phyloP scores from a whole-genome alignment of 139 green algal genomes.

The Pleodorina starrii region DNA sequence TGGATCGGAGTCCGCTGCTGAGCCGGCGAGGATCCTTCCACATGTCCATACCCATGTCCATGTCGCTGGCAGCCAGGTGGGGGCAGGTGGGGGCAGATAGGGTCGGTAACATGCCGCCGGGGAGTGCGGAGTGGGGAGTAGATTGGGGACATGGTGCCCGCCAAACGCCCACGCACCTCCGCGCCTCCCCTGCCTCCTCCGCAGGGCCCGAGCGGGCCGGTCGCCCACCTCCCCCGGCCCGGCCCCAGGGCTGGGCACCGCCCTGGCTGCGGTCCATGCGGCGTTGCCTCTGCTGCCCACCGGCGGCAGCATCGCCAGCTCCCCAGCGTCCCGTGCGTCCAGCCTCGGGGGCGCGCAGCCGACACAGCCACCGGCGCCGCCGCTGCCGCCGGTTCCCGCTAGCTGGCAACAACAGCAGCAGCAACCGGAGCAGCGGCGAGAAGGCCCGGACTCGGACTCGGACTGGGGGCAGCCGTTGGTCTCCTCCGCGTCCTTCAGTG shows the following conservation, averaged over 20 bases:
- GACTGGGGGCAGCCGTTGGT: background rate
- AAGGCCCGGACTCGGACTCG: background rate
- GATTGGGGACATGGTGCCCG: no score
- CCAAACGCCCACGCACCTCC: no score
- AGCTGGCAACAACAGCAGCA: background rate
- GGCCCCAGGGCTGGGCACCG: background rate
- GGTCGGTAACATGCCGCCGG: no score
- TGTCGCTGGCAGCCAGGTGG: background rate
- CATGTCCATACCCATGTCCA: no score
- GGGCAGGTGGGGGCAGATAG: no score
- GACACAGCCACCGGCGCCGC: no score
- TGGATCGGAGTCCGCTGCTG: slow-evolving; percentile 43
- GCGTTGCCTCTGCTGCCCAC: background rate
- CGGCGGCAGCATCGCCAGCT: background rate
- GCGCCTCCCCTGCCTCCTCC: no score
- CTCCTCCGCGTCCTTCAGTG: slow-evolving; percentile 2
- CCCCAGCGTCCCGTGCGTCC: background rate
- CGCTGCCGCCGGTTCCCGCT: background rate
- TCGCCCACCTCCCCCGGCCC: background rate
- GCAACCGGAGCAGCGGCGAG: background rate
- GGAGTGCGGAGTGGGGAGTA: no score
- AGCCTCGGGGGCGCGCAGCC: slow-evolving; percentile 12
- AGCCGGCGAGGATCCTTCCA: slow-evolving; percentile 24
- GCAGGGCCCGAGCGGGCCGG: background rate
- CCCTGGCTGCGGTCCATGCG: background rate